Evolutionary conservation across 148 eudicot species (phyloP), one percentile per base, ranked within the genome.

Genomic region (Selenicereus undatus): DNA sequence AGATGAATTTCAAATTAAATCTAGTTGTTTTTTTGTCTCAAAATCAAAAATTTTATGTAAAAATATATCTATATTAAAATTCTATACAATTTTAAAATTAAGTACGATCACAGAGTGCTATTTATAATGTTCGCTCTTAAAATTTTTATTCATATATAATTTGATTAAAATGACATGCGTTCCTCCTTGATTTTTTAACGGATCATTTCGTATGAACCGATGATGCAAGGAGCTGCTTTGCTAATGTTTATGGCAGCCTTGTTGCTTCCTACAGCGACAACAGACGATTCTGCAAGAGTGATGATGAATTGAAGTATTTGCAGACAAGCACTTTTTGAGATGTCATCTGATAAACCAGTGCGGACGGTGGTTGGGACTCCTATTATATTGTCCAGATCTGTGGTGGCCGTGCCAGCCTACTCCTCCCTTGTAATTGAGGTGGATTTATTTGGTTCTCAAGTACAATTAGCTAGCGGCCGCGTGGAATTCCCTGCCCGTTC

Each of bases 161-260:
- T 0, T 32, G 32, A 32, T 32, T 32, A 32, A 32, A 32, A 32
- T 32, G 32, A 32, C 32, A 32, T 2, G 32, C 1, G 32, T 2
- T 2, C 32, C 32, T 32, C 32, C 32, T 32, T 32, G 32, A 32
- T 32, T 32, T 32, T 32, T 32, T 32, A 32, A 32, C 32, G 32
- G 1, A 32, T 2, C 32, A 32, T 32, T 32, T 32, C 2, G 32
- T 32, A 32, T 32, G 32, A 32, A 0, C 32, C 32, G 1, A 24
- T 24, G 77, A 74, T 45, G 62, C 3, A 21, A 56, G 62, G 16
- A 14, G 21, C 20, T 14, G 20, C 62, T 56, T 56, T 24, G 9
- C 62, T 50, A 60, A 74, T 29, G 11, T 74, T 11, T 74, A 74
- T 74, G 77, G 77, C 22, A 74, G 62, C 14, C 7, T 74, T 48